These are phyloP conservation scores for Stagonosporopsis tanaceti DNA, from an alignment of 2,329 filamentous ascomycete species.

Conservation along the genomic window DNA sequence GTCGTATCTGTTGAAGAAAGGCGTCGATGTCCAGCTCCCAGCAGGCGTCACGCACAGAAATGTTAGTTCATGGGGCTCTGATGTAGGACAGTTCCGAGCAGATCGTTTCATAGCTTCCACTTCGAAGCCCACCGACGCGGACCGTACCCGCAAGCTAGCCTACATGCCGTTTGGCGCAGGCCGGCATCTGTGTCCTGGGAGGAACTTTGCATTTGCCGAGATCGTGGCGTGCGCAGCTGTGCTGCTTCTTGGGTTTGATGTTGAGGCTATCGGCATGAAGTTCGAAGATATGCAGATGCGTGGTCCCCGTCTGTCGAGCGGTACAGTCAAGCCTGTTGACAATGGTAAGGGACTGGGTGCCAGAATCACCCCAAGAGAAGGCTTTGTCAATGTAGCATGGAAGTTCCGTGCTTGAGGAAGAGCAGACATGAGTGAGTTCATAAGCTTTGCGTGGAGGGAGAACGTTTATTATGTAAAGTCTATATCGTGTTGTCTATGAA, in stretches of 20 bases:
- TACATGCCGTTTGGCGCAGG: slow-evolving; percentile 3
- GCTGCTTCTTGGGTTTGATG: slow-evolving; percentile 2
- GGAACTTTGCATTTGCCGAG: slow-evolving; percentile 4
- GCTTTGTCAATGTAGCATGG: not conserved
- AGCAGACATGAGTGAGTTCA: too few species aligned
- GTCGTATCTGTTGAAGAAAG: slow-evolving; percentile 1
- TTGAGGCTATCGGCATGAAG: not conserved
- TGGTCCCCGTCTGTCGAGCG: not conserved
- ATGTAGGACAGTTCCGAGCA: not conserved
- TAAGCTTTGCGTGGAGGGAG: not conserved
- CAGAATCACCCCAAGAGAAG: not conserved
- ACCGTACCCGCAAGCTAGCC: not conserved
- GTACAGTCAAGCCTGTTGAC: not conserved
- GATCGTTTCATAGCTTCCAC: not conserved
- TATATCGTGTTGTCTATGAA: slow-evolving; percentile 3
- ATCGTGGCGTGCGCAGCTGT: slow-evolving; percentile 3
- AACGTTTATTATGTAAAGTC: not conserved
- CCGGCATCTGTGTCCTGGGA: not conserved
- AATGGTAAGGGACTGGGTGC: not conserved
- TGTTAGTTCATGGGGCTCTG: not conserved
- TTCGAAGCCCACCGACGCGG: not conserved
- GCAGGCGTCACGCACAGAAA: slow-evolving; percentile 3
- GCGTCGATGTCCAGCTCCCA: not conserved
- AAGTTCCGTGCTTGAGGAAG: not conserved
- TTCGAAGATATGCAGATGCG: not conserved